Conservation (phyloP, 2,329 filamentous ascomycete genomes). For the Penicillium brasilianum region DNA sequence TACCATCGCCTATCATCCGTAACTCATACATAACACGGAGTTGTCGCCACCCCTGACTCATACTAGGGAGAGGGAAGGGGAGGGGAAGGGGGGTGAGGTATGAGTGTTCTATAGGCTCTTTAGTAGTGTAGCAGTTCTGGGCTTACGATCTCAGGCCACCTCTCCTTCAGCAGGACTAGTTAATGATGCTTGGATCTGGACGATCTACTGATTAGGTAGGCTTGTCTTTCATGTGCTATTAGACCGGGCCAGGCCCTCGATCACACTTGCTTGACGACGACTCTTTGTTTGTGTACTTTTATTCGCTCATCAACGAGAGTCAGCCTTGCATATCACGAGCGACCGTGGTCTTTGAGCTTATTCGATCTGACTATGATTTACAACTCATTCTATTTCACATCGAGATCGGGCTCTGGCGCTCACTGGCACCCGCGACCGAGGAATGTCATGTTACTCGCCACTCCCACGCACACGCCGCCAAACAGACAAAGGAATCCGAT, state of each 20-base stretch:
- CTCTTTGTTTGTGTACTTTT: background rate
- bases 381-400: background rate
- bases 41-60: constrained; percentile 6
- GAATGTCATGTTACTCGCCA: constrained; percentile 4
- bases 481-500: background rate
- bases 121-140: constrained; percentile 3
- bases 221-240: background rate
- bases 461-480: background rate
- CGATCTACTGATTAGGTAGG: background rate
- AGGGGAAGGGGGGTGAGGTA: background rate
- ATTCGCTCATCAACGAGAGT: background rate
- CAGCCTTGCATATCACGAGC: constrained; percentile 1
- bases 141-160: constrained; percentile 5
- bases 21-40: background rate
- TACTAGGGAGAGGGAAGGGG: background rate
- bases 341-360: background rate
- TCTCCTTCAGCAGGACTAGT: background rate
- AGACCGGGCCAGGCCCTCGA: background rate
- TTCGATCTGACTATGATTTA: background rate
- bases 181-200: background rate
- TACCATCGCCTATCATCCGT: background rate
- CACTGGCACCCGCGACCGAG: background rate
- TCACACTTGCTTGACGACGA: background rate
- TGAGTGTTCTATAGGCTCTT: background rate
- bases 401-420: background rate